A percentile compares a stretch with the other conserved stretches of the same genome.
Evolutionary conservation across 2,329 filamentous ascomycete genomes (phyloP).

Genomic region (Fusarium continuum): DNA sequence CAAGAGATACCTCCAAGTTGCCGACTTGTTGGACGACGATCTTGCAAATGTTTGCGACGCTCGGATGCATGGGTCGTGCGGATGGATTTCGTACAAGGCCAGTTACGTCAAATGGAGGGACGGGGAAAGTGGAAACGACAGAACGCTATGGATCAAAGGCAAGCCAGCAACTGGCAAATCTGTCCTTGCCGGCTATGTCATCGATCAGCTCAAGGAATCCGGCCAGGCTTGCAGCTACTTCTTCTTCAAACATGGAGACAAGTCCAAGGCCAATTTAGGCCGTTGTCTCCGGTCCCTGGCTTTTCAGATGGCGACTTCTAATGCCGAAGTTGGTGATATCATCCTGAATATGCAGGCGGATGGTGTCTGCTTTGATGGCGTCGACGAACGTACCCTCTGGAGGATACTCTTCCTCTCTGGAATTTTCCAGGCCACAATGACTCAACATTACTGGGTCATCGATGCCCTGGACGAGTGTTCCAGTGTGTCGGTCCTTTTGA

Average conservation of each 20-base stretch:
- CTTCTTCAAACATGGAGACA: constrained; percentile 42
- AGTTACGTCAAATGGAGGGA: constrained; percentile 27
- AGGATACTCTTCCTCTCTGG: constrained; percentile 29
- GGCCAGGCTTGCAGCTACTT: constrained; percentile 32
- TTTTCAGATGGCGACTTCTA: constrained; percentile 42
- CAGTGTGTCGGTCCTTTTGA: constrained; percentile 39
- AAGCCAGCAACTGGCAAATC: constrained; percentile 50
- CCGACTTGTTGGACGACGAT: constrained; percentile 22
- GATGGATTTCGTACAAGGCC: constrained; percentile 23
- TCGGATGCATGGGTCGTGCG: constrained; percentile 23
- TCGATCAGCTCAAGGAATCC: constrained; percentile 40
- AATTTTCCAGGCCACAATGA: constrained; percentile 10
- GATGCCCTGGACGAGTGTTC: constrained; percentile 32
- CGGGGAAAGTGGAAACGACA: constrained; percentile 6
- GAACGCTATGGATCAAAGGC: constrained; percentile 38
- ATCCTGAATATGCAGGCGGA: constrained; percentile 41
- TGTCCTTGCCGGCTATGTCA: constrained; percentile 45
- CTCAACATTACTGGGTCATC: constrained; percentile 47
- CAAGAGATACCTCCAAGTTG: constrained; percentile 21
- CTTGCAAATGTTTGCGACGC: constrained; percentile 12
- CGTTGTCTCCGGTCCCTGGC: constrained; percentile 45
- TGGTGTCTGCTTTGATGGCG: constrained; percentile 46
- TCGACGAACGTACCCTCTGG: constrained; percentile 42
- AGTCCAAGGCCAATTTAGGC: constrained; percentile 33
- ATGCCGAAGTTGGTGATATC: constrained; percentile 34